A percentile compares a stretch with the other conserved stretches of the same genome.
Evolutionary conservation across 1,139 yeast genomes (phyloP).

Genomic region (Diutina pseudorugosa): DNA sequence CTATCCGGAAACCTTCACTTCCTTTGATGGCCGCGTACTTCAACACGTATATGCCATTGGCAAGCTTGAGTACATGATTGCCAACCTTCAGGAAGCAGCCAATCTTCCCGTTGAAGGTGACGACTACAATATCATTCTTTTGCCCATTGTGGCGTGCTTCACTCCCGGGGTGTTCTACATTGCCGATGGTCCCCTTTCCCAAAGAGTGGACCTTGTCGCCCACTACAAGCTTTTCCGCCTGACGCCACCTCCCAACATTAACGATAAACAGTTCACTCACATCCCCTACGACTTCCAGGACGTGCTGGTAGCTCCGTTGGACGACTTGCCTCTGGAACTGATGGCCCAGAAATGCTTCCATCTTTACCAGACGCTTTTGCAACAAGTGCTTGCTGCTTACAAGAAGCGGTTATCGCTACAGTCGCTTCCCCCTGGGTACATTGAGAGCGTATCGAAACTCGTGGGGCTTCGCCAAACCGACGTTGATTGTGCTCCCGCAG

Average conservation of each 20-base stretch:
- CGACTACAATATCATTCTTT: neutral
- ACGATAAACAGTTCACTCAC: neutral
- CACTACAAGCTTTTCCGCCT: neutral
- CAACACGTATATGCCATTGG: conserved; percentile 29
- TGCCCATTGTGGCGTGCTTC: neutral
- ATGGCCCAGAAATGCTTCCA: neutral
- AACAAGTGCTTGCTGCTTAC: neutral
- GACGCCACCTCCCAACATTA: conserved; percentile 1
- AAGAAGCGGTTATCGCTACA: neutral
- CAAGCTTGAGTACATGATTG: conserved; percentile 19
- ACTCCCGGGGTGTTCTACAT: conserved; percentile 3
- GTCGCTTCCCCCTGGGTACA: neutral
- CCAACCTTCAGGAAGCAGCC: conserved; percentile 7
- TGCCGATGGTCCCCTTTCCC: neutral
- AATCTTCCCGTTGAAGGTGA: neutral
- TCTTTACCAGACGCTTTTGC: neutral
- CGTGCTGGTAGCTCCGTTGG: neutral
- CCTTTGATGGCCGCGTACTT: conserved; percentile 24
- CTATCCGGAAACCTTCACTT: conserved; percentile 7
- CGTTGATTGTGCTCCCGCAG: neutral
- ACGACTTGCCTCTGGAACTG: conserved; percentile 1
- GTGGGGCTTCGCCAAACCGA: neutral
- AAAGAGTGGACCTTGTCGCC: neutral
- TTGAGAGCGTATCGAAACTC: neutral
- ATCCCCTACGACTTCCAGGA: conserved; percentile 1